A percentile compares a stretch with the other conserved stretches of the same genome.
These are phyloP conservation scores for Tephrocybe rancida DNA, from an alignment of 768 basidiomycete genomes.

Conservation along the genomic window DNA sequence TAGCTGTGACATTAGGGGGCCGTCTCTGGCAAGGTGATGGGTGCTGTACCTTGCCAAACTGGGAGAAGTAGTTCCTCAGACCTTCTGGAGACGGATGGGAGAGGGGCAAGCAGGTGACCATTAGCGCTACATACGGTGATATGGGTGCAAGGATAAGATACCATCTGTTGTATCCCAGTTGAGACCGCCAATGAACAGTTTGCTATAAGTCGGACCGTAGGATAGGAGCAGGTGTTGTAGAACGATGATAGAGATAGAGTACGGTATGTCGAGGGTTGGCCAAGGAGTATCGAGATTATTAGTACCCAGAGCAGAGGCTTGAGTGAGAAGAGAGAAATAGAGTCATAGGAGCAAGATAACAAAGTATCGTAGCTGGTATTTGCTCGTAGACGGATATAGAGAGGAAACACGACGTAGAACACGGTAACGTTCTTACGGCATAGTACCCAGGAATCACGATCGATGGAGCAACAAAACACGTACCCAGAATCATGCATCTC, in stretches of 20 bases:
- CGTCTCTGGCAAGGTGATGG: conserved; percentile 1
- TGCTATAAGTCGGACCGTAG: conserved; percentile 50
- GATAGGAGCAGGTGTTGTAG: conserved; percentile 23
- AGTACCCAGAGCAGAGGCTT: conserved; percentile 24
- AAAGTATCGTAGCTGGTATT: conserved; percentile 33
- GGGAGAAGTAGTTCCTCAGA: conserved; percentile 70
- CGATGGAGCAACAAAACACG: conserved; percentile 36
- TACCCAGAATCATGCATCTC: conserved; percentile 87
- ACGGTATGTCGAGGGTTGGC: conserved; percentile 27
- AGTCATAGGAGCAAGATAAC: conserved; percentile 29
- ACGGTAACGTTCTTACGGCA: conserved; percentile 13
- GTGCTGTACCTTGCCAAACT: conserved; percentile 70
- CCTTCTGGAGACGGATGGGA: conserved; percentile 44
- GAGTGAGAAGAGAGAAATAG: conserved; percentile 13
- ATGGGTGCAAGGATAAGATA: conserved; percentile 42
- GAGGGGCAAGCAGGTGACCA: conserved; percentile 28
- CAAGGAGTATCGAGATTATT: conserved; percentile 23
- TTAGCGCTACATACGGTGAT: conserved; percentile 38
- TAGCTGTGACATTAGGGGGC: conserved; percentile 16
- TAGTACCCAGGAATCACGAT: conserved; percentile 1
- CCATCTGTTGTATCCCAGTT: conserved; percentile 94
- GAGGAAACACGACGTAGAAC: conserved; percentile 13
- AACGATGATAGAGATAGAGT: conserved; percentile 19
- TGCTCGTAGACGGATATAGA: conserved; percentile 22
- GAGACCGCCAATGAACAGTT: conserved; percentile 90